Evolutionary conservation across 2,329 filamentous ascomycete species (phyloP).

Genomic region (Pleurostoma richardsiae): DNA sequence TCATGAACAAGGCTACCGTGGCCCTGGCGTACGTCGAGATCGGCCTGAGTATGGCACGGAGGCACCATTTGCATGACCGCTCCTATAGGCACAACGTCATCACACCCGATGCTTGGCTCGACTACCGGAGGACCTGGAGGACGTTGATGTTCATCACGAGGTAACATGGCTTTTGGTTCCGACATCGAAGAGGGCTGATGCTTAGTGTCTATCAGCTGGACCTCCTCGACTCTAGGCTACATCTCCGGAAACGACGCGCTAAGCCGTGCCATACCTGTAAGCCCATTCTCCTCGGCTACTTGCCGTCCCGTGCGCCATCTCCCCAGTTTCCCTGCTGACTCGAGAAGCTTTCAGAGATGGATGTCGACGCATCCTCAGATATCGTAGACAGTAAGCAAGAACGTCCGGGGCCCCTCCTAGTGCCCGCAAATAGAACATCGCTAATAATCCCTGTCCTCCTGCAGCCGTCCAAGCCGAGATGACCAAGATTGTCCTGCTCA

Average conservation of each 20-base stretch:
- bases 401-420: no score
- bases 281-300: no score
- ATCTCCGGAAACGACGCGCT: conserved; percentile 11
- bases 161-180: conserved; percentile 5
- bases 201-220: conserved; percentile 14
- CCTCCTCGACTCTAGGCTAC: conserved; percentile 22
- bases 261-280: no score
- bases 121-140: conserved; percentile 20
- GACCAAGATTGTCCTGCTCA: conserved; percentile 20
- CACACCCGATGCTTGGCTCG: conserved; percentile 7
- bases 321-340: no score
- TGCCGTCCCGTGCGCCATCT: no score
- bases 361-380: no score
- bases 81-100: neutral
- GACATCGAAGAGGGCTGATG: no score
- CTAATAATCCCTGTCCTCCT: neutral
- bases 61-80: conserved; percentile 9
- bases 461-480: conserved; percentile 21
- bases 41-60: conserved; percentile 18
- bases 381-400: no score
- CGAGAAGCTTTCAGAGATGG: no score
- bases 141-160: conserved; percentile 21
- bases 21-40: conserved; percentile 21
- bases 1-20: conserved; percentile 19
- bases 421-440: no score